Evolutionary conservation across 2,329 filamentous ascomycete genomes (phyloP).

Genomic region (Diplocarpon rosae): DNA sequence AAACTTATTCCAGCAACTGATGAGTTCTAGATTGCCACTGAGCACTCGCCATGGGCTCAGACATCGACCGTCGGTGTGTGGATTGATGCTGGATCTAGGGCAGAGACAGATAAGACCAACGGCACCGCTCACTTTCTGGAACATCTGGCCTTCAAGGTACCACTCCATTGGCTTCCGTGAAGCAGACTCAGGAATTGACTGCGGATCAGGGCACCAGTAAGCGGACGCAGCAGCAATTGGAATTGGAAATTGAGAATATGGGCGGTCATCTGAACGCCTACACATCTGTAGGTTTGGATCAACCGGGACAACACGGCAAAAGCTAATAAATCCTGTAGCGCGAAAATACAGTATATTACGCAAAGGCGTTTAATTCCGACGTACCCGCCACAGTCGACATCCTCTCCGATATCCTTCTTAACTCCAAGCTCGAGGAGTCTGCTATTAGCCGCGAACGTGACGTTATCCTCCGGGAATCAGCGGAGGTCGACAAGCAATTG

Average conservation of each 20-base stretch:
- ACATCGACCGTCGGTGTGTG: slow-evolving; percentile 97
- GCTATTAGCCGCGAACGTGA: slow-evolving; percentile 97
- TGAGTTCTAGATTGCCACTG: slow-evolving; percentile 71
- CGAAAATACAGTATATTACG: slow-evolving; percentile 99
- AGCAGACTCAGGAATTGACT: slow-evolving; percentile 16
- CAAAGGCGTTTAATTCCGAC: slow-evolving; percentile 97
- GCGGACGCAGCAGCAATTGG: slow-evolving; percentile 91
- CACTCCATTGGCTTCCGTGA: slow-evolving; percentile 13
- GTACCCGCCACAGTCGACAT: slow-evolving; percentile 96
- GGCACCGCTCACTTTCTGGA: slow-evolving; percentile 99
- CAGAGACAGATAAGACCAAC: slow-evolving; percentile 97
- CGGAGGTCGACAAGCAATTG: slow-evolving; percentile 99
- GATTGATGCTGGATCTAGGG: slow-evolving; percentile 97
- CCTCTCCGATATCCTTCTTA: slow-evolving; percentile 96
- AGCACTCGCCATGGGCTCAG: slow-evolving; percentile 96
- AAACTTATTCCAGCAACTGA: slow-evolving; percentile 23
- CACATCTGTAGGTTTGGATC: slow-evolving; percentile 68
- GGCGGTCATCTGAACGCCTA: slow-evolving; percentile 98
- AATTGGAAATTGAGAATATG: slow-evolving; percentile 99
- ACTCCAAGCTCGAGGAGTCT: slow-evolving; percentile 89
- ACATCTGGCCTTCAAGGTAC: slow-evolving; percentile 98
- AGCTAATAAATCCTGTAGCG: slow-evolving; percentile 43
- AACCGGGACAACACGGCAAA: slow-evolving; percentile 5
- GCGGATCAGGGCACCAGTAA: slow-evolving; percentile 69
- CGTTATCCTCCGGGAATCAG: slow-evolving; percentile 96